Evolutionary conservation across 768 basidiomycete genomes (phyloP), one percentile per base, ranked within the genome.

Genomic region (Collybia sordida): DNA sequence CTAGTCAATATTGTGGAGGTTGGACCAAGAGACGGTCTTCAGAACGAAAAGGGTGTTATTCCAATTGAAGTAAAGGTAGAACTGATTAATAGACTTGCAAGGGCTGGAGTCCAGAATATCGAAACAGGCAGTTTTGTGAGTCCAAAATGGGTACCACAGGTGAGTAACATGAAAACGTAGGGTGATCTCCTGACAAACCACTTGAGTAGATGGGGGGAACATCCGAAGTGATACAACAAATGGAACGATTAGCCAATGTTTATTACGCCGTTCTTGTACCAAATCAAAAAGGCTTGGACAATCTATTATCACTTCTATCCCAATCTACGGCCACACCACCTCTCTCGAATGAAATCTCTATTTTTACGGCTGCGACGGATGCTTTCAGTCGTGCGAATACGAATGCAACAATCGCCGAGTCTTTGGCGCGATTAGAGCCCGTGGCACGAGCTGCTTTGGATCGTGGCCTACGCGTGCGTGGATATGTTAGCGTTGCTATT

Each of bases 101-200:
- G 63, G 15, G 85, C 90, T 8, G 93, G 92, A 0, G 62, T 83
- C 57, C 71, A 72, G 52, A 81, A 73, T 49, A 86, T 95, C 56
- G 93, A 95, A 67, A 81, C 83, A 0, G 93, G 93, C 6, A 92
- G 90, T 63, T 93, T 96, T 62, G 93, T 95, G 50, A 90, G 90
- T 65, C 89, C 90, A 0, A 93, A 93, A 67, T 92, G 92, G 88
- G 88, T 95, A 21, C 93, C 93, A 0, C 93, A 95, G 81, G 93
- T 84, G 53, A 43, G 74, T 66, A 2, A 11, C 19, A 17, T 11
- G 24, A 23, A 17, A 17, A 14, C 15, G 11, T 53, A 19, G 11
- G 23, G 18, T 37, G 25, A 39, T 21, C 28, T 39, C 22, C 21
- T 31, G 46, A 51, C 44, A 25, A 44, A 14, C 17, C 14, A 14